These are phyloP conservation scores for Citrus glauca DNA, from an alignment of 345 rosid species.

Conservation along the genomic window DNA sequence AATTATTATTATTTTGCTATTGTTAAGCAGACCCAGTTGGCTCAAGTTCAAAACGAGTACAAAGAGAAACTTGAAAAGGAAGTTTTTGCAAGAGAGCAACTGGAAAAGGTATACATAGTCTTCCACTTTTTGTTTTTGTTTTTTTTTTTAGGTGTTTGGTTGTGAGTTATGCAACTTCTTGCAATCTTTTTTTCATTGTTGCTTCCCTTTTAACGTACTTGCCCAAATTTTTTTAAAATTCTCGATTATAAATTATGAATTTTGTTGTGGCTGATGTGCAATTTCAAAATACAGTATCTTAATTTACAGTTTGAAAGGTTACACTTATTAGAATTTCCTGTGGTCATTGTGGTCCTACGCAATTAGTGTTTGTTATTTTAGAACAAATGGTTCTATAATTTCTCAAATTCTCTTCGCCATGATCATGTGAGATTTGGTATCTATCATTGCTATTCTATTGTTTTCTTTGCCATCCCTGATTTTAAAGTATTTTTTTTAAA, in stretches of 20 bases:
- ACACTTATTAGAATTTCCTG: neutral
- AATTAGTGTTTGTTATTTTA: neutral
- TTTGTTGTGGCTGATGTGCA: neutral
- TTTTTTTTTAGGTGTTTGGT: conserved; percentile 2
- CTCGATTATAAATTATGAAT: neutral
- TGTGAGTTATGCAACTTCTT: neutral
- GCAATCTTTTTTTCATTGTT: neutral
- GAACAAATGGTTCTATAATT: neutral
- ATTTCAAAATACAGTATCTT: neutral
- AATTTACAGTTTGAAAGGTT: neutral
- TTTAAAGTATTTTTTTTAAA: neutral
- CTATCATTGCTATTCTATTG: neutral
- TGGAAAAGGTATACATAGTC: conserved; percentile 57
- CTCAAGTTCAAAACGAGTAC: conserved; percentile 70
- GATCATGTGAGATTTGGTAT: neutral
- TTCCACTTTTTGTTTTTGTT: neutral
- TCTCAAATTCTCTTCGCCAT: neutral
- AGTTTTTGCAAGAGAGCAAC: conserved; percentile 49
- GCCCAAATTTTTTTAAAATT: neutral
- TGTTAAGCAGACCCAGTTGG: conserved; percentile 51
- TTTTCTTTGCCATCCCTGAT: neutral
- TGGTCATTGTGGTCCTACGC: neutral
- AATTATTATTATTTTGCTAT: conserved; percentile 2
- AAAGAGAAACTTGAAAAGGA: conserved; percentile 80
- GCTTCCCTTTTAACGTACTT: neutral